phyloP scores from a whole-genome alignment of 768 basidiomycete genomes.

The Pisolithus orientalis region DNA sequence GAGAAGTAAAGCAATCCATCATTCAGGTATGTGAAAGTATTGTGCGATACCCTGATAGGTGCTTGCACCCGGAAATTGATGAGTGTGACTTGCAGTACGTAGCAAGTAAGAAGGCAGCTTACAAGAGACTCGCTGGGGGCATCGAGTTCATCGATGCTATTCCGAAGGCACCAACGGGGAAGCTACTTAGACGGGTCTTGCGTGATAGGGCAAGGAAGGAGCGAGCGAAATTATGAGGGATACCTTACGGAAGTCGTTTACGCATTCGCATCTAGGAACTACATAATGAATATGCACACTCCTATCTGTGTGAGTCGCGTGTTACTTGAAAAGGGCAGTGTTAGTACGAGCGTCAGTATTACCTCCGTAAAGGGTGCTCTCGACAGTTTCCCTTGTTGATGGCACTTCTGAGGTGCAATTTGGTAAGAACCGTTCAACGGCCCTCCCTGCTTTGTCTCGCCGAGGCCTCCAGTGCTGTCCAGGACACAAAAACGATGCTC shows the following conservation, averaged over 20 bases:
- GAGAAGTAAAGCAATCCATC: slow-evolving; percentile 40
- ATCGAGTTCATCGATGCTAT: slow-evolving; percentile 50
- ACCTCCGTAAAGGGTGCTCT: too few species aligned
- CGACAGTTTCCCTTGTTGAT: too few species aligned
- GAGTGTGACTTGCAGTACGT: slow-evolving; percentile 36
- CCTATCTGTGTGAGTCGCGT: too few species aligned
- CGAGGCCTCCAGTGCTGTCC: background rate
- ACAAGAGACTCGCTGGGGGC: slow-evolving; percentile 56
- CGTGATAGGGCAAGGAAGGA: slow-evolving; percentile 42
- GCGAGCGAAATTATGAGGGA: slow-evolving; percentile 5
- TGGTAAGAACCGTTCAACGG: background rate
- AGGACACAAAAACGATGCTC: background rate
- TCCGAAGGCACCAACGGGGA: slow-evolving; percentile 62
- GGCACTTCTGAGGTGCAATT: too few species aligned
- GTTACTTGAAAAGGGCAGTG: too few species aligned
- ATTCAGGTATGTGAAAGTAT: slow-evolving; percentile 32
- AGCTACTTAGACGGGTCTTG: slow-evolving; percentile 45
- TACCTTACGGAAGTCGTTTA: too few species aligned
- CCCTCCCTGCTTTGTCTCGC: slow-evolving; percentile 4
- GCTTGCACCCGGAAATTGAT: background rate
- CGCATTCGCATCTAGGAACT: too few species aligned
- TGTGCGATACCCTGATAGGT: background rate
- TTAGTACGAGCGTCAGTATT: too few species aligned
- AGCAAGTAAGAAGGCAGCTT: slow-evolving; percentile 45
- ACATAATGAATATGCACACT: too few species aligned